Percentiles rank a stretch among this genome's conserved stretches.
Conservation (phyloP, 257 asterid genomes). For the Ocimum tenuiflorum region DNA sequence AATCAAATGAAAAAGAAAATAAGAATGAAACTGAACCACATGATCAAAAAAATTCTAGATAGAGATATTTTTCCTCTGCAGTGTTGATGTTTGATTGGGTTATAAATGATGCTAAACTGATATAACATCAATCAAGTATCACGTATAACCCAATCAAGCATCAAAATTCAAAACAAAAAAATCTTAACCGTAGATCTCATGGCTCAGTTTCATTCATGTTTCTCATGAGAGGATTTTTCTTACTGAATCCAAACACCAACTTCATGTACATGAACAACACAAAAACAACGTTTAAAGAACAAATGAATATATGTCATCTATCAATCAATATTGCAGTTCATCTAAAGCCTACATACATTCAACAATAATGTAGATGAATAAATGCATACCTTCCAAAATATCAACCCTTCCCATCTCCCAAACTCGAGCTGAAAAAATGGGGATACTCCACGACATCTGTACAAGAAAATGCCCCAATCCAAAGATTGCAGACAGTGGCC, state of each 20-base stretch:
- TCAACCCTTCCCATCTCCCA: slow-evolving; percentile 1
- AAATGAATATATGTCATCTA: slow-evolving; percentile 27
- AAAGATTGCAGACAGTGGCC: not conserved
- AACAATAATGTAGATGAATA: slow-evolving; percentile 21
- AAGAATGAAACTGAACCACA: no score
- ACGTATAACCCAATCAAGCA: no score
- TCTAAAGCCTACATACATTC: slow-evolving; percentile 17
- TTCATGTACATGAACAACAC: not conserved
- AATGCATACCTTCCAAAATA: slow-evolving; percentile 2
- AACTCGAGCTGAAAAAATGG: not conserved
- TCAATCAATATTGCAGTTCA: slow-evolving; percentile 18
- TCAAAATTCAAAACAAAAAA: no score
- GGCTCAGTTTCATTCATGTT: no score
- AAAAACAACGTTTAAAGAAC: slow-evolving; percentile 23
- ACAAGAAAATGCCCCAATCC: slow-evolving; percentile 21
- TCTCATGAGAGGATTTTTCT: no score
- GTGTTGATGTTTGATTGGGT: no score
- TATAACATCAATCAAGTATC: no score
- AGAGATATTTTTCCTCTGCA: no score
- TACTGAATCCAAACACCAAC: slow-evolving; percentile 11
- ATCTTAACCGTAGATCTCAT: no score
- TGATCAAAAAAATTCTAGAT: no score
- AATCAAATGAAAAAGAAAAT: no score
- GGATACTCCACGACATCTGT: slow-evolving; percentile 19
- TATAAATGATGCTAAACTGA: no score